phyloP scores from a whole-genome alignment of 2,329 filamentous ascomycete genomes.

The Emergomyces orientalis region DNA sequence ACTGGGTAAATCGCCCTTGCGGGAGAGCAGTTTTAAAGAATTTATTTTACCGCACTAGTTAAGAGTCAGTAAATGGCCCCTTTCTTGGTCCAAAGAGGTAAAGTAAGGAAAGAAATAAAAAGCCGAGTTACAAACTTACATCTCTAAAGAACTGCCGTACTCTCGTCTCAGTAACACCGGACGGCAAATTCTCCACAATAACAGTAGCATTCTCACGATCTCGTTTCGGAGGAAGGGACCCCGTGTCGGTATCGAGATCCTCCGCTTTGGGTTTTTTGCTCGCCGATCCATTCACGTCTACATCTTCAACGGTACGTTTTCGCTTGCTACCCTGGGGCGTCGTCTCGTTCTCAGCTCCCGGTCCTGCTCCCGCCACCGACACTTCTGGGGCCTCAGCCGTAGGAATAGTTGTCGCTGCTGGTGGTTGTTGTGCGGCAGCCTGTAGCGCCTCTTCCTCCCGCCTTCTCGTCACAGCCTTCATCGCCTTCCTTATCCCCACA shows the following conservation, averaged over 20 bases:
- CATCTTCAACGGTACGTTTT: slow-evolving; percentile 55
- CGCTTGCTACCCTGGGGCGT: slow-evolving; percentile 48
- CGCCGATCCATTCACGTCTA: slow-evolving; percentile 43
- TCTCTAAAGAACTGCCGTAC: slow-evolving; percentile 85
- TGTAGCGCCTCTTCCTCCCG: slow-evolving; percentile 58
- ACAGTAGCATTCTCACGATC: slow-evolving; percentile 87
- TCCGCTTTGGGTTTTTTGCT: slow-evolving; percentile 59
- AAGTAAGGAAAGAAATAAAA: neutral
- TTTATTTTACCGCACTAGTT: slow-evolving; percentile 65
- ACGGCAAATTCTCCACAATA: slow-evolving; percentile 67
- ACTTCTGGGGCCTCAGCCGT: slow-evolving; percentile 19
- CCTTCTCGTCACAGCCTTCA: slow-evolving; percentile 53
- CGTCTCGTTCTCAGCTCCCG: slow-evolving; percentile 23
- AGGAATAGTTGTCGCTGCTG: slow-evolving; percentile 15
- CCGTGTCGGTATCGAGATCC: slow-evolving; percentile 23
- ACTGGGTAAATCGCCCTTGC: slow-evolving; percentile 50
- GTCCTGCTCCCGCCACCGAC: slow-evolving; percentile 21
- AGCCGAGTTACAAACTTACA: slow-evolving; percentile 26
- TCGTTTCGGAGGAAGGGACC: slow-evolving; percentile 48
- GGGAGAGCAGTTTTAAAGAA: slow-evolving; percentile 58
- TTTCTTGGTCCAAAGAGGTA: neutral
- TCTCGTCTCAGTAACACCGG: slow-evolving; percentile 58
- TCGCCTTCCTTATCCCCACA: slow-evolving; percentile 61
- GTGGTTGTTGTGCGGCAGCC: slow-evolving; percentile 32
- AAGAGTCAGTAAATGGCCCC: neutral